Conservation (phyloP, 352 stramenopile species). For the Globisporangium polare region DNA sequence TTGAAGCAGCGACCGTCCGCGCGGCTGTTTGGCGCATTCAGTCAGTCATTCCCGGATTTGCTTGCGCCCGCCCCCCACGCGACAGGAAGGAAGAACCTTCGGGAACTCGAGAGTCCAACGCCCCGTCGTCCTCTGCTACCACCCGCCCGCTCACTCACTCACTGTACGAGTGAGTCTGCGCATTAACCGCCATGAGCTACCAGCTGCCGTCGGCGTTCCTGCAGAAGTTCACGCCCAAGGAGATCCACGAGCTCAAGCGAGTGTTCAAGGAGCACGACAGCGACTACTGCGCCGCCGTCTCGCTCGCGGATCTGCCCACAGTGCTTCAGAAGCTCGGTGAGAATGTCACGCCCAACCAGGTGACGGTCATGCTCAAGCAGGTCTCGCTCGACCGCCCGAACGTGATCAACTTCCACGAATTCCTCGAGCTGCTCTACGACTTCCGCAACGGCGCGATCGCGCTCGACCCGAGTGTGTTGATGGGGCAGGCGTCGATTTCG, state of each 20-base stretch:
- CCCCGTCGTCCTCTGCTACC: background rate
- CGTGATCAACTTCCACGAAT: conserved; percentile 77
- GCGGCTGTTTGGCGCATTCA: background rate
- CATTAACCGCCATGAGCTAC: conserved; percentile 62
- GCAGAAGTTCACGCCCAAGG: conserved; percentile 85
- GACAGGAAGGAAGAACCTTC: background rate
- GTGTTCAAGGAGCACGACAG: conserved; percentile 84
- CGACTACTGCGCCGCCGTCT: conserved; percentile 60
- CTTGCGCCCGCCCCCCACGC: background rate
- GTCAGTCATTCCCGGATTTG: conserved; percentile 7
- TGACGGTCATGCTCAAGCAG: conserved; percentile 58
- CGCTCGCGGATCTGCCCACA: conserved; percentile 39
- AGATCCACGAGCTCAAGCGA: conserved; percentile 85
- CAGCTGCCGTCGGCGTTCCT: conserved; percentile 77
- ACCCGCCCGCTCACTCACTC: background rate
- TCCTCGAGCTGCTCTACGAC: conserved; percentile 74
- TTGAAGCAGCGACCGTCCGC: background rate
- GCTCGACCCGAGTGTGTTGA: conserved; percentile 39
- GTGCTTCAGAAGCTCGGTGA: conserved; percentile 79
- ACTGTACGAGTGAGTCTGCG: background rate
- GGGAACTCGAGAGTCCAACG: background rate
- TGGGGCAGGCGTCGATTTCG: conserved; percentile 38
- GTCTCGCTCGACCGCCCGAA: conserved; percentile 39
- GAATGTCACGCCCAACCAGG: conserved; percentile 65
- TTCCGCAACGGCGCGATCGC: conserved; percentile 64